Conservation (phyloP, 2,329 filamentous ascomycete species). For the Beauveria varroae region DNA sequence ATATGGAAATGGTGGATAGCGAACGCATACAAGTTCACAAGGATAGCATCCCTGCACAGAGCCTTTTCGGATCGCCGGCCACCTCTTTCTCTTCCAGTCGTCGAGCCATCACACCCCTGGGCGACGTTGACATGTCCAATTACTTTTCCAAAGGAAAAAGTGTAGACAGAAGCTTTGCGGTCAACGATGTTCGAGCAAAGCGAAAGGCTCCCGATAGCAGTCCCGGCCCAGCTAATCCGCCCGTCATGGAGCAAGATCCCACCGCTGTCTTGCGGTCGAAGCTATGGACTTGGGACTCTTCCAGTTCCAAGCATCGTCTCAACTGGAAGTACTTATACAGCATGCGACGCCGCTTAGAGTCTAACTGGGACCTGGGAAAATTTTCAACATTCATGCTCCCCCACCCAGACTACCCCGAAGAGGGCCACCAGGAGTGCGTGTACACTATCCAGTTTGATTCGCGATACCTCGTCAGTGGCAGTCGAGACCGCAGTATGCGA, state of each 20-base stretch:
- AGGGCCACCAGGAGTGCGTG: constrained; percentile 87
- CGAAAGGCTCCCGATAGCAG: constrained; percentile 29
- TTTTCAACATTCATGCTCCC: constrained; percentile 86
- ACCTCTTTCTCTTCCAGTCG: constrained; percentile 25
- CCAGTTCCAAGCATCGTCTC: constrained; percentile 50
- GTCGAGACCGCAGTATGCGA: constrained; percentile 77
- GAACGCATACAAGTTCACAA: constrained; percentile 21
- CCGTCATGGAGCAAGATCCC: constrained; percentile 22
- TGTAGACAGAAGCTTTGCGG: constrained; percentile 22
- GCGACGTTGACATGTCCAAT: constrained; percentile 24
- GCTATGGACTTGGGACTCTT: constrained; percentile 44
- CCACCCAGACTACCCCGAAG: constrained; percentile 68
- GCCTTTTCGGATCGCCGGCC: constrained; percentile 28
- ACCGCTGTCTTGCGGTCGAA: constrained; percentile 35
- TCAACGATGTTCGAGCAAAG: constrained; percentile 26
- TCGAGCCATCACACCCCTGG: constrained; percentile 18
- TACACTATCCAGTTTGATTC: constrained; percentile 88
- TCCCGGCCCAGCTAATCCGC: constrained; percentile 24
- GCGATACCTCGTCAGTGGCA: constrained; percentile 86
- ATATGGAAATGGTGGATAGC: constrained; percentile 40
- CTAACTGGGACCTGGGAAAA: constrained; percentile 81
- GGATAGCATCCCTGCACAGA: constrained; percentile 19
- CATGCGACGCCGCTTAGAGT: constrained; percentile 74
- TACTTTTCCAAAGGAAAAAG: constrained; percentile 21
- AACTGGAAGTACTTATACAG: constrained; percentile 95